phyloP scores from a whole-genome alignment of 768 basidiomycete genomes.

The Termitomyces sp. region DNA sequence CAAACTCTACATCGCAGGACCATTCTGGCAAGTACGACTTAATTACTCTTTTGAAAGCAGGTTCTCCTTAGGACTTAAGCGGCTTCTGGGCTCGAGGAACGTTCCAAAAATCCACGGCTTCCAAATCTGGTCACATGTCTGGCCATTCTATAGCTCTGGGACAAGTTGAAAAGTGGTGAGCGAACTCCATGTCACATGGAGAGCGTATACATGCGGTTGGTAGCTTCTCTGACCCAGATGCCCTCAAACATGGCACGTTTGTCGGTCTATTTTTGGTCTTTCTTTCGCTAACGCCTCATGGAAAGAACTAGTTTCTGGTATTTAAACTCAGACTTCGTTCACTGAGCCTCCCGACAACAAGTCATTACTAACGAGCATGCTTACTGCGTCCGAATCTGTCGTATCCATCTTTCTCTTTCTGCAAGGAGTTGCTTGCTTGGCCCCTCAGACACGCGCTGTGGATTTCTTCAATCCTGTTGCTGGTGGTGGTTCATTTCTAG shows the following conservation, averaged over 20 bases:
- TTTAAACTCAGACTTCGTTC: not conserved
- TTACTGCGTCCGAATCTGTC: not conserved
- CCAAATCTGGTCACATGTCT: not conserved
- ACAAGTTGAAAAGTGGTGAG: not conserved
- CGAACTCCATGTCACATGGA: not conserved
- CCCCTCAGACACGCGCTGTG: constrained; percentile 21
- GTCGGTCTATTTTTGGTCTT: not conserved
- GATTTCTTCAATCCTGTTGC: constrained; percentile 43
- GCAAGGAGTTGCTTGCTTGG: not conserved
- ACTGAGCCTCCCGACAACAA: not conserved
- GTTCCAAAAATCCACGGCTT: not conserved
- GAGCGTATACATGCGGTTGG: not conserved
- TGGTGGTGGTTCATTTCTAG: constrained; percentile 65
- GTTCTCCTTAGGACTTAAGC: not conserved
- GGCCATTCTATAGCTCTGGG: not conserved
- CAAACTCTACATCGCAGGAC: not conserved
- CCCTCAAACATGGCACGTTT: not conserved
- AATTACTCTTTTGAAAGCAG: not conserved
- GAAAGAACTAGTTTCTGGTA: not conserved
- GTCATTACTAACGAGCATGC: not conserved
- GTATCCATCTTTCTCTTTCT: not conserved
- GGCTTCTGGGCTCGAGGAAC: not conserved
- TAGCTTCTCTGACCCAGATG: not conserved
- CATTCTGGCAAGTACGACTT: no score
- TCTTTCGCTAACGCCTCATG: not conserved